Evolutionary conservation across 75 land plant species (phyloP).

Genomic region (Selaginella tamariscina): DNA sequence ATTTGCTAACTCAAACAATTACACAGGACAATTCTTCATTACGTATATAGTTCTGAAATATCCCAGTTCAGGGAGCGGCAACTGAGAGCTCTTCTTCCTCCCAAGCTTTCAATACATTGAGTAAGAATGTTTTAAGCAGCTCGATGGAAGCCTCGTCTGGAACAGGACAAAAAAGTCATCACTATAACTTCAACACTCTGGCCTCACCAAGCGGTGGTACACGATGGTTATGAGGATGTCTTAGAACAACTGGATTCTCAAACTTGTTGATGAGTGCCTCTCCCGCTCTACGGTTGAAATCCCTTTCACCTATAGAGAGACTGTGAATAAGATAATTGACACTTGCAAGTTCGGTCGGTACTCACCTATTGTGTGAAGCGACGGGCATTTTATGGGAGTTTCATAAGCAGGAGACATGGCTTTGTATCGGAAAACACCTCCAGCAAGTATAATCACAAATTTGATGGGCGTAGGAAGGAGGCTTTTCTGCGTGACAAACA

Average conservation of each 20-base stretch:
- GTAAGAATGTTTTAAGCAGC: too few relatives aligned
- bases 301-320: slow-evolving; percentile 34
- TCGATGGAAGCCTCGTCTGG: too few relatives aligned
- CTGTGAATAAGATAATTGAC: not conserved
- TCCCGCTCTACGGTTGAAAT: slow-evolving; percentile 30
- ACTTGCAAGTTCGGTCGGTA: not conserved
- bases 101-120: too few relatives aligned
- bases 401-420: slow-evolving; percentile 38
- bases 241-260: slow-evolving; percentile 42
- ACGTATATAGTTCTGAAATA: too few relatives aligned
- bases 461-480: slow-evolving; percentile 37
- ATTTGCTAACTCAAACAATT: too few relatives aligned
- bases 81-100: too few relatives aligned
- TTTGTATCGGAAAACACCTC: slow-evolving; percentile 40
- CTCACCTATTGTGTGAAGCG: slow-evolving; percentile 66
- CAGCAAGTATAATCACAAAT: slow-evolving; percentile 52
- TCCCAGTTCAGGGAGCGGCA: too few relatives aligned
- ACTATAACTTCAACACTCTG: too few relatives aligned
- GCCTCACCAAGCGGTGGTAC: slow-evolving; percentile 77
- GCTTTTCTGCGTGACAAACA: slow-evolving; percentile 40
- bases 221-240: slow-evolving; percentile 59
- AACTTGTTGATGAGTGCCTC: slow-evolving; percentile 33
- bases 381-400: slow-evolving; percentile 39
- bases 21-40: too few relatives aligned
- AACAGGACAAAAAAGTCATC: too few relatives aligned